Percentiles rank a stretch among this genome's conserved stretches.
These are phyloP conservation scores for Myxozyma vanderwaltii DNA, from an alignment of 805 yeast species.

Conservation along the genomic window DNA sequence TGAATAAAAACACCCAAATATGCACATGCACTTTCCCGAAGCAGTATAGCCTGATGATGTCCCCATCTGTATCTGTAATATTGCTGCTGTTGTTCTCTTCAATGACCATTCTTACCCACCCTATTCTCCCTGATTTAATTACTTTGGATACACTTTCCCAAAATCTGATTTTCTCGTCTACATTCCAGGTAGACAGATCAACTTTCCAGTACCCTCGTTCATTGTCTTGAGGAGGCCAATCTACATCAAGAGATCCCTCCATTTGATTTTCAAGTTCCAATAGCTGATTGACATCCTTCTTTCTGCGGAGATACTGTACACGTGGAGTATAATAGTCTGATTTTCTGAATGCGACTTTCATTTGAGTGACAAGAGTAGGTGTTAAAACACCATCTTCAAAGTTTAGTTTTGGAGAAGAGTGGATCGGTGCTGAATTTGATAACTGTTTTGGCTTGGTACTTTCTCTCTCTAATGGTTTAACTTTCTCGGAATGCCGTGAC, in stretches of 20 bases:
- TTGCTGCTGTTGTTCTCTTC: neutral
- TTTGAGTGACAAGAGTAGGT: slow-evolving; percentile 4
- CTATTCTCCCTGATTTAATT: slow-evolving; percentile 15
- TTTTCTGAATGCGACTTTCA: slow-evolving; percentile 8
- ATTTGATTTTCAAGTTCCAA: neutral
- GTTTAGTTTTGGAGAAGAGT: neutral
- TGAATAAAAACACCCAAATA: slow-evolving; percentile 24
- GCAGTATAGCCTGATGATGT: slow-evolving; percentile 20
- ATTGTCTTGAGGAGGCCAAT: slow-evolving; percentile 13
- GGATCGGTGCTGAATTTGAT: neutral
- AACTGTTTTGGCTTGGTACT: neutral
- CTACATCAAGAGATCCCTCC: neutral
- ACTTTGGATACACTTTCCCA: slow-evolving; percentile 20
- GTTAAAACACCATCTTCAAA: slow-evolving; percentile 8
- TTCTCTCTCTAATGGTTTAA: neutral
- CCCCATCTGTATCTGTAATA: neutral
- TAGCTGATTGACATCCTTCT: neutral
- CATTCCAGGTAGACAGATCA: slow-evolving; percentile 14
- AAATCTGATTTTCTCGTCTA: slow-evolving; percentile 13
- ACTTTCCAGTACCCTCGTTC: slow-evolving; percentile 28
- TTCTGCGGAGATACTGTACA: slow-evolving; percentile 9
- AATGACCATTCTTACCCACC: slow-evolving; percentile 13
- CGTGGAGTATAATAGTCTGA: slow-evolving; percentile 15
- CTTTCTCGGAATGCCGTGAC: neutral
- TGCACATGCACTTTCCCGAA: slow-evolving; percentile 26